A percentile compares a stretch with the other conserved stretches of the same genome.
These are phyloP conservation scores for Trichoderma endophyticum DNA, from an alignment of 2,329 filamentous ascomycete genomes.

Conservation along the genomic window DNA sequence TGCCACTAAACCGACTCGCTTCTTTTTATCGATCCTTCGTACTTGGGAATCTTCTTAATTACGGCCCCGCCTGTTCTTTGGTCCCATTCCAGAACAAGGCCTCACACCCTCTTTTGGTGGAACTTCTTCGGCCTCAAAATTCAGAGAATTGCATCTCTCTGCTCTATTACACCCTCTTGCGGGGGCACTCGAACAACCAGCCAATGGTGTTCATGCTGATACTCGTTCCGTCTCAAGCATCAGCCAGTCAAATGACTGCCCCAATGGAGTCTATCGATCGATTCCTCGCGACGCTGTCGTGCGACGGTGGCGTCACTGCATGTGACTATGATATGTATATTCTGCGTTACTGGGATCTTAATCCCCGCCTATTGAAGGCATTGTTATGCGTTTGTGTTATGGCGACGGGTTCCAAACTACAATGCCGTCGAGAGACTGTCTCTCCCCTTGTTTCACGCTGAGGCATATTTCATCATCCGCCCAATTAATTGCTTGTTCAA, in stretches of 20 bases:
- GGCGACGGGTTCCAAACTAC: not conserved
- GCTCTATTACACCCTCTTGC: not conserved
- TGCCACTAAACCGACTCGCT: constrained; percentile 7
- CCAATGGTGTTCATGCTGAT: not conserved
- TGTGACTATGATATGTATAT: not conserved
- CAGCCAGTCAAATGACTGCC: constrained; percentile 6
- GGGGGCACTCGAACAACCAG: not conserved
- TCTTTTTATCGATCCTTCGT: not conserved
- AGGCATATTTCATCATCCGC: not conserved
- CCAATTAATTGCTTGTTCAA: not conserved
- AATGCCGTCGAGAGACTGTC: not conserved
- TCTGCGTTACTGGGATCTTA: not conserved
- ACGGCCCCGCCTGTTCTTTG: not conserved
- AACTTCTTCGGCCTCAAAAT: constrained; percentile 15
- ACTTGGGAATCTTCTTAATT: not conserved
- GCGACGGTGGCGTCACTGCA: constrained; percentile 1
- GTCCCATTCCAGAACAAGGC: constrained; percentile 9
- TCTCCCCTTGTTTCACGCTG: constrained; percentile 6
- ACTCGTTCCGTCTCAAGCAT: not conserved
- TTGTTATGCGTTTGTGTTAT: not conserved
- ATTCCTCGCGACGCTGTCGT: not conserved
- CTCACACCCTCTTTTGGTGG: not conserved
- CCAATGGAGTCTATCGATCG: not conserved
- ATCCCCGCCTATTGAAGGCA: not conserved
- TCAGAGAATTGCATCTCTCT: not conserved